Percentiles rank a stretch among this genome's conserved stretches.
Conservation (phyloP, 2,329 filamentous ascomycete genomes). For the Ceratocystis diversiconidia region DNA sequence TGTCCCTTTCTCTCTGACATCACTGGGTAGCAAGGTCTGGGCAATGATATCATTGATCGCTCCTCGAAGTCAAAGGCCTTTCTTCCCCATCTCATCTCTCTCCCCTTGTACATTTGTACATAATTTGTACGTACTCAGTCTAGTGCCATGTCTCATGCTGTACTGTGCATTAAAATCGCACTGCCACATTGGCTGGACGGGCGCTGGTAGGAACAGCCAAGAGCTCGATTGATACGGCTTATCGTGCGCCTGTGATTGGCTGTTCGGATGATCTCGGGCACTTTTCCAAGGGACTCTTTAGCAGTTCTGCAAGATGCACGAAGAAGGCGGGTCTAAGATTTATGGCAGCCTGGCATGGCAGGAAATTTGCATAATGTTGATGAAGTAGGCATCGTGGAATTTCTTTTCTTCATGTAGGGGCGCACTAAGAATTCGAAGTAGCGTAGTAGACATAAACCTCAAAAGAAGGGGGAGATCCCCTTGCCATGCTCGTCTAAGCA, state of each 20-base stretch:
- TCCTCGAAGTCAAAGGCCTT: too few relatives aligned
- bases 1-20: neutral
- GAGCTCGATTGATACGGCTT: neutral
- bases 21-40: neutral
- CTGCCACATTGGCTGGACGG: neutral
- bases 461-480: neutral
- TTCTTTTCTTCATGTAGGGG: neutral
- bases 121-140: neutral
- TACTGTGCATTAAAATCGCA: neutral
- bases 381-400: neutral
- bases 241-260: conserved; percentile 7
- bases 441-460: too few relatives aligned
- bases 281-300: neutral
- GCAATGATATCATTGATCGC: neutral
- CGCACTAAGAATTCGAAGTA: too few relatives aligned
- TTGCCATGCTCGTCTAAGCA: neutral
- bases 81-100: too few relatives aligned
- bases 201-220: conserved; percentile 4
- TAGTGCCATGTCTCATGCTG: neutral
- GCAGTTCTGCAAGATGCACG: neutral
- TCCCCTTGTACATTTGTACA: neutral
- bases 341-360: neutral
- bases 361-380: neutral
- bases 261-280: conserved; percentile 9
- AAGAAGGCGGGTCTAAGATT: neutral